Evolutionary conservation across 305 asterid species (phyloP).

Genomic region (Fraxinus baroniana): DNA sequence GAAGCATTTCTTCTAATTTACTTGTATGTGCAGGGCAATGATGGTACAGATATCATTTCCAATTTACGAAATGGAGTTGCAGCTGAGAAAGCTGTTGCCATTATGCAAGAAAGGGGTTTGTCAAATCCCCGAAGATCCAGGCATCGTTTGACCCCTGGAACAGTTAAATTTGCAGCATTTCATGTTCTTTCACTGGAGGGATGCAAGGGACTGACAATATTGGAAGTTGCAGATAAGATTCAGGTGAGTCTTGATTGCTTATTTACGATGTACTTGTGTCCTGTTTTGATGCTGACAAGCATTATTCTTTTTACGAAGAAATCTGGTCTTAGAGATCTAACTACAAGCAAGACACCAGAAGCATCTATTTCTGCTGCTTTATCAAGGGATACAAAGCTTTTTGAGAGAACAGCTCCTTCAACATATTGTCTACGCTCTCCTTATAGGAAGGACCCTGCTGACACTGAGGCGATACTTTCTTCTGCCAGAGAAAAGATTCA

Average conservation of each 20-base stretch:
- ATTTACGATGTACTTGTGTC: conserved; percentile 14
- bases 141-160: conserved; percentile 92
- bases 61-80: conserved; percentile 84
- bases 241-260: conserved; percentile 53
- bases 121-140: conserved; percentile 73
- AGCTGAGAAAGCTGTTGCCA: conserved; percentile 80
- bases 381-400: conserved; percentile 86
- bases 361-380: conserved; percentile 97
- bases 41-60: conserved; percentile 56
- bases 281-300: conserved; percentile 26
- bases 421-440: conserved; percentile 87
- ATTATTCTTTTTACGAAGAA: conserved; percentile 42
- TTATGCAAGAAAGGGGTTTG: conserved; percentile 80
- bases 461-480: conserved; percentile 60
- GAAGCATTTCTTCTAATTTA: conserved; percentile 13
- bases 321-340: conserved; percentile 96
- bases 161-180: conserved; percentile 90
- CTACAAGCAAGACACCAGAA: conserved; percentile 95
- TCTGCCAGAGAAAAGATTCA: conserved; percentile 73
- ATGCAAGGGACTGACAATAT: conserved; percentile 70
- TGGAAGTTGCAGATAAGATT: conserved; percentile 88
- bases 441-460: conserved; percentile 74
- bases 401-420: conserved; percentile 96
- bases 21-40: conserved; percentile 52
- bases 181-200: conserved; percentile 92